Evolutionary conservation across 2,329 filamentous ascomycete species (phyloP).

Genomic region (Colletotrichum phormii): DNA sequence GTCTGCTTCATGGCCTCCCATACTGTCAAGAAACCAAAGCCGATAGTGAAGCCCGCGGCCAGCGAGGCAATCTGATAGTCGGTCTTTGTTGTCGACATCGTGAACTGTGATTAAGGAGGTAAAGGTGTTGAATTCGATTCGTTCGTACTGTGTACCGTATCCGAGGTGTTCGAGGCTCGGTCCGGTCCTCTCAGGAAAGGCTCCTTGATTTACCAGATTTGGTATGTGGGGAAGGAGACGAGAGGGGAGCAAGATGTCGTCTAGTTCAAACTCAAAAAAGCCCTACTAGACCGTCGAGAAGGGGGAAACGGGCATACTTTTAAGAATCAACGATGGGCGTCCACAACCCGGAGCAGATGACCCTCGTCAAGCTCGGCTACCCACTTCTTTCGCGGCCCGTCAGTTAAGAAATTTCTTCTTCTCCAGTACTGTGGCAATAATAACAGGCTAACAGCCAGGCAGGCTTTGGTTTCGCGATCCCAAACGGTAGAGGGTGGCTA

Average conservation of each 20-base stretch:
- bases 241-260: not conserved
- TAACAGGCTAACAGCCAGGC: not conserved
- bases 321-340: not conserved
- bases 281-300: not conserved
- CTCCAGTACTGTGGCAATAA: slow-evolving; percentile 2
- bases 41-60: slow-evolving; percentile 49
- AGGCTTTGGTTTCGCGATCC: not conserved
- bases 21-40: slow-evolving; percentile 54
- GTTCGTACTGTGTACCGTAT: not conserved
- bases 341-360: not conserved
- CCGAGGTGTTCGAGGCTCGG: not conserved
- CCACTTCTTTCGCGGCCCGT: not conserved
- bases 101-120: not conserved
- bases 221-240: not conserved
- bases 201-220: slow-evolving; percentile 6
- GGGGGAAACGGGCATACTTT: not conserved
- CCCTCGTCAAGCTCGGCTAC: not conserved
- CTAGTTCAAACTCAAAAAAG: not conserved
- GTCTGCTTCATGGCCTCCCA: slow-evolving; percentile 57
- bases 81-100: slow-evolving; percentile 36
- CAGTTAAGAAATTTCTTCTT: not conserved
- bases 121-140: too few species aligned
- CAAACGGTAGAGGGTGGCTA: slow-evolving; percentile 4
- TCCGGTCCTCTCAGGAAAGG: not conserved
- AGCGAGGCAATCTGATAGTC: slow-evolving; percentile 46